Conservation (phyloP, 768 basidiomycete species). For the Leccinellum rugosiceps region DNA sequence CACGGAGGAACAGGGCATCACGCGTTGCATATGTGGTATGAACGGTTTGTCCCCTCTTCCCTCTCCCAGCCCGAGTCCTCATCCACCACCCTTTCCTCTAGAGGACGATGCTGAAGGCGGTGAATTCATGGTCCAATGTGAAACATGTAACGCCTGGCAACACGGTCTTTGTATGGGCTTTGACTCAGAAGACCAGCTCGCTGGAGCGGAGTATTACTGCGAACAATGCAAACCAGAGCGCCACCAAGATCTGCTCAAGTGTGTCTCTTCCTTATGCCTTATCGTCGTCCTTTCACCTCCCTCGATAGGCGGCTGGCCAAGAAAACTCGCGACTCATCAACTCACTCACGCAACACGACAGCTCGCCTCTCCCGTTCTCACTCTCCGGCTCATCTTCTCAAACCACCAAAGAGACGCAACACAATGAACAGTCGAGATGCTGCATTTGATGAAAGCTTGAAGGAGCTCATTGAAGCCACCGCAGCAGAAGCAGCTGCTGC, state of each 20-base stretch:
- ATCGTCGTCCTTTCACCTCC: constrained; percentile 17
- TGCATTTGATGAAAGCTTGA: constrained; percentile 84
- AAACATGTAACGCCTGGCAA: constrained; percentile 97
- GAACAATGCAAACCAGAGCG: constrained; percentile 88
- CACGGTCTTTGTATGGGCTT: constrained; percentile 96
- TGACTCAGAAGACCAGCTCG: constrained; percentile 69
- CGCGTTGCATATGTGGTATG: constrained; percentile 85
- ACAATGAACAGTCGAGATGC: constrained; percentile 99
- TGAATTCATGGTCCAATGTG: constrained; percentile 98
- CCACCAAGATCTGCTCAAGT: constrained; percentile 82
- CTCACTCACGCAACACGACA: constrained; percentile 55
- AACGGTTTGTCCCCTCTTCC: constrained; percentile 49
- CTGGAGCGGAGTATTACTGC: constrained; percentile 88
- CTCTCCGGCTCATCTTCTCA: constrained; percentile 59
- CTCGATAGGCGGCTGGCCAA: constrained; percentile 56
- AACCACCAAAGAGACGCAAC: constrained; percentile 82
- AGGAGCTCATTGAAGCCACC: constrained; percentile 71
- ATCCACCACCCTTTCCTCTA: constrained; percentile 33
- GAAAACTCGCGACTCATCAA: constrained; percentile 60
- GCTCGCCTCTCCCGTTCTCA: constrained; percentile 73
- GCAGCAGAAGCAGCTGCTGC: constrained; percentile 65
- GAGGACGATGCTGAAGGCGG: constrained; percentile 81
- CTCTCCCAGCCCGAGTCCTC: constrained; percentile 14
- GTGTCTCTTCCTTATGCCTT: constrained; percentile 31
- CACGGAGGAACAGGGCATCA: constrained; percentile 55